Percentiles rank a stretch among this genome's conserved stretches.
Evolutionary conservation across 2,329 filamentous ascomycete genomes (phyloP).

Genomic region (Verruconis gallopava): DNA sequence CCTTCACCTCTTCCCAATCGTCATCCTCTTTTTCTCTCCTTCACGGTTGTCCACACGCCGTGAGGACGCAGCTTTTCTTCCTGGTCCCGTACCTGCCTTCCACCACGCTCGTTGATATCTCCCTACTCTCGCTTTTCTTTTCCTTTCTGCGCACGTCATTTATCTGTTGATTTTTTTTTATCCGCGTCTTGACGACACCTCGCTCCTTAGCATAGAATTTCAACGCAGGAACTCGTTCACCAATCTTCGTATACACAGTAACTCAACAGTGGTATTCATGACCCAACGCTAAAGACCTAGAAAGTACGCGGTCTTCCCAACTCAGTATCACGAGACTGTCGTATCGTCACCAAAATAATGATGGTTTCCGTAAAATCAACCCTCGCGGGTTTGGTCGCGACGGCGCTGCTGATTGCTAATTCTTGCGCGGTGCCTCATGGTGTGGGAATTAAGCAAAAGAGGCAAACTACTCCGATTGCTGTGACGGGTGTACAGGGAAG

Average conservation of each 20-base stretch:
- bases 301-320: too few species aligned
- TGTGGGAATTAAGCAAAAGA: neutral
- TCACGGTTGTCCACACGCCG: neutral
- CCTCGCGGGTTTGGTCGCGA: neutral
- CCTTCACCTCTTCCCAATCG: neutral
- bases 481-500: conserved; percentile 15
- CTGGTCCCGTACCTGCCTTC: neutral
- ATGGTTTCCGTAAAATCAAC: neutral
- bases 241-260: too few species aligned
- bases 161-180: neutral
- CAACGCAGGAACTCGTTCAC: too few species aligned
- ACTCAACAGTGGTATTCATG: too few species aligned
- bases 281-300: too few species aligned
- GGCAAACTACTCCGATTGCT: conserved; percentile 10
- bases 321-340: too few species aligned
- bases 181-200: neutral
- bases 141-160: too few species aligned
- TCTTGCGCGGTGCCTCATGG: neutral
- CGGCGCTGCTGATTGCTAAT: neutral
- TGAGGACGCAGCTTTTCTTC: neutral
- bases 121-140: neutral
- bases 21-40: neutral
- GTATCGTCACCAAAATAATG: neutral
- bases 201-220: neutral
- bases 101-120: neutral